A percentile compares a stretch with the other conserved stretches of the same genome.
phyloP scores from a whole-genome alignment of 1,284 basidiomycete species.

The Apiotrichum montevideense region DNA sequence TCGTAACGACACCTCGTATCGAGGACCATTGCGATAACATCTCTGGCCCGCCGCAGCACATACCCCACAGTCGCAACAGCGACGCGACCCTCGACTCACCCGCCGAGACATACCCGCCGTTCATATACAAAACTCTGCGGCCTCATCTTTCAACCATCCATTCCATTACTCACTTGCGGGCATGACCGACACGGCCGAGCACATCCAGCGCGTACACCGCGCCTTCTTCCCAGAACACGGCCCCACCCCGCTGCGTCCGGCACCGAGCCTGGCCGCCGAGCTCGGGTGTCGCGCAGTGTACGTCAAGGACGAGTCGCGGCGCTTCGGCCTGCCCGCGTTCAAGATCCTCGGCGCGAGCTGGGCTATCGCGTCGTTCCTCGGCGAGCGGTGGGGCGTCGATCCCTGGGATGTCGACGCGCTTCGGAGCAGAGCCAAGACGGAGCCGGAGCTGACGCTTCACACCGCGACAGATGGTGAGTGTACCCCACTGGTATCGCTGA shows the following conservation, averaged over 20 bases:
- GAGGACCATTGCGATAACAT: too few species aligned
- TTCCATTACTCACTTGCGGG: too few species aligned
- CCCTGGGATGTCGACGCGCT: slow-evolving; percentile 13
- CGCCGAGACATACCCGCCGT: too few species aligned
- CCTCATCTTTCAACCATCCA: too few species aligned
- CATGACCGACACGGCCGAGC: neutral
- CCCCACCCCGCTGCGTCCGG: slow-evolving; percentile 9
- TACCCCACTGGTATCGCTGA: neutral
- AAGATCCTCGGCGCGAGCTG: slow-evolving; percentile 20
- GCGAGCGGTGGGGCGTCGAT: slow-evolving; percentile 8
- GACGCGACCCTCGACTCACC: too few species aligned
- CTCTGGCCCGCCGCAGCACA: too few species aligned
- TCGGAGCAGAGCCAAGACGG: neutral
- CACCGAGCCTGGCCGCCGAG: slow-evolving; percentile 6
- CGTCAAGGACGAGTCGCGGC: slow-evolving; percentile 17
- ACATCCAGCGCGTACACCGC: slow-evolving; percentile 6
- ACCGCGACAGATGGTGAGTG: slow-evolving; percentile 16
- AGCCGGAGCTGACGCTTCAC: slow-evolving; percentile 6
- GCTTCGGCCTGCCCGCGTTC: slow-evolving; percentile 18
- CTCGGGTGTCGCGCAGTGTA: slow-evolving; percentile 11
- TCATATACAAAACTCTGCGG: too few species aligned
- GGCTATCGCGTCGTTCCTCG: slow-evolving; percentile 7
- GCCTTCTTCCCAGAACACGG: slow-evolving; percentile 14
- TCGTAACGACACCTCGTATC: too few species aligned
- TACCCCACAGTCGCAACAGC: too few species aligned